A percentile compares a stretch with the other conserved stretches of the same genome.
Conservation (phyloP, 148 eudicot genomes). For the Talinum fruticosum region DNA sequence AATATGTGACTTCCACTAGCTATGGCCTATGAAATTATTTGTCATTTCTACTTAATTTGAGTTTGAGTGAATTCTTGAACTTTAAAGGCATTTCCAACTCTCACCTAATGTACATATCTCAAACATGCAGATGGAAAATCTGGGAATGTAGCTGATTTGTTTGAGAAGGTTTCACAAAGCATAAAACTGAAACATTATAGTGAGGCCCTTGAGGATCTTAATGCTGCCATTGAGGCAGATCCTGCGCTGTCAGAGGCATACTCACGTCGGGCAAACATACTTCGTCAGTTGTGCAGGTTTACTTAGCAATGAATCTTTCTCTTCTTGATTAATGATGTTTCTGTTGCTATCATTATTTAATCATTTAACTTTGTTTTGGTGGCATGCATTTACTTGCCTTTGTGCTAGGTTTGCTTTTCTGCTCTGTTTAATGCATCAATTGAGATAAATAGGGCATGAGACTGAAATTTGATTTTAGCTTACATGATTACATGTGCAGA, state of each 20-base stretch:
- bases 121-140: constrained; percentile 55
- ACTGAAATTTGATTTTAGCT: too few relatives aligned
- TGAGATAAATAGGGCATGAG: too few relatives aligned
- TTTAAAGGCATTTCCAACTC: not conserved
- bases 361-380: not conserved
- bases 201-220: constrained; percentile 87
- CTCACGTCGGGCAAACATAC: constrained; percentile 68
- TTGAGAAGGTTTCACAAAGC: constrained; percentile 72
- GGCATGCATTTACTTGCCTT: not conserved
- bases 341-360: not conserved
- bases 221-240: constrained; percentile 94
- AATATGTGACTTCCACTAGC: not conserved
- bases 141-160: constrained; percentile 62
- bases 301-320: not conserved
- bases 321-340: not conserved
- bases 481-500: too few relatives aligned
- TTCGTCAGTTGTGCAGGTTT: constrained; percentile 88
- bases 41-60: not conserved
- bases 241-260: constrained; percentile 89
- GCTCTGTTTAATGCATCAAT: too few relatives aligned
- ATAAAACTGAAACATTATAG: constrained; percentile 82
- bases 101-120: not conserved
- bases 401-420: too few relatives aligned
- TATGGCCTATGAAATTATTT: not conserved
- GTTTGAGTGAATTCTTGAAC: not conserved